These are phyloP conservation scores for Malus hybrid DNA, from an alignment of 331 rosid species.

Conservation along the genomic window DNA sequence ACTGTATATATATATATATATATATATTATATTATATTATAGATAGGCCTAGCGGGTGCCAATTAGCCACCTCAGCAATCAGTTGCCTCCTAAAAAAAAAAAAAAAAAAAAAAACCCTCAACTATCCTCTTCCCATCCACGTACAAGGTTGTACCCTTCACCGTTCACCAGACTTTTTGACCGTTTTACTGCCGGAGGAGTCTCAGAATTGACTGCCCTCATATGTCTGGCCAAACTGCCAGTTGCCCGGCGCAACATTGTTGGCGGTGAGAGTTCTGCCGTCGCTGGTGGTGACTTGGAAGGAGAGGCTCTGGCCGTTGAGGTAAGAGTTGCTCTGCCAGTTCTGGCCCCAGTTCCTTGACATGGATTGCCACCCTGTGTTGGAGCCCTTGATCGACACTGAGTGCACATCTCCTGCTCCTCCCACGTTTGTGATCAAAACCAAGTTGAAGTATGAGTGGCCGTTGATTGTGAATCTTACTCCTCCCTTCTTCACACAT, in stretches of 20 bases:
- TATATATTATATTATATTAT: neutral
- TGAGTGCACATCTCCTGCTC: constrained; percentile 86
- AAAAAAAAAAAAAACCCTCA: constrained; percentile 6
- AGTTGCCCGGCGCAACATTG: constrained; percentile 49
- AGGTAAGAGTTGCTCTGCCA: constrained; percentile 92
- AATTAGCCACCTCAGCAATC: constrained; percentile 77
- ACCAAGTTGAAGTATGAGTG: constrained; percentile 48
- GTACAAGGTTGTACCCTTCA: neutral
- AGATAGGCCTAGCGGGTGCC: constrained; percentile 90
- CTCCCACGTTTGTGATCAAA: too few species aligned
- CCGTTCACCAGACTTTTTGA: neutral
- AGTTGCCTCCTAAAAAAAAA: constrained; percentile 29
- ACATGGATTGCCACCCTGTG: constrained; percentile 84
- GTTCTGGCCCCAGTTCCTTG: constrained; percentile 97
- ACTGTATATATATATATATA: too few species aligned
- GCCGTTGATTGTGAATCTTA: constrained; percentile 81
- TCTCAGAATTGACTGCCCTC: constrained; percentile 61
- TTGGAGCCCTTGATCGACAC: constrained; percentile 82
- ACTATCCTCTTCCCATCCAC: constrained; percentile 17
- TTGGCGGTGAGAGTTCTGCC: constrained; percentile 58
- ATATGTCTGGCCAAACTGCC: constrained; percentile 95
- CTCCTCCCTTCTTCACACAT: constrained; percentile 87
- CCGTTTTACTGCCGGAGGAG: neutral
- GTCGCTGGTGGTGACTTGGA: constrained; percentile 86
- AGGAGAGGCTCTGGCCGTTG: constrained; percentile 81